Conservation (phyloP, 768 basidiomycete species). For the Fomitopsis serialis region DNA sequence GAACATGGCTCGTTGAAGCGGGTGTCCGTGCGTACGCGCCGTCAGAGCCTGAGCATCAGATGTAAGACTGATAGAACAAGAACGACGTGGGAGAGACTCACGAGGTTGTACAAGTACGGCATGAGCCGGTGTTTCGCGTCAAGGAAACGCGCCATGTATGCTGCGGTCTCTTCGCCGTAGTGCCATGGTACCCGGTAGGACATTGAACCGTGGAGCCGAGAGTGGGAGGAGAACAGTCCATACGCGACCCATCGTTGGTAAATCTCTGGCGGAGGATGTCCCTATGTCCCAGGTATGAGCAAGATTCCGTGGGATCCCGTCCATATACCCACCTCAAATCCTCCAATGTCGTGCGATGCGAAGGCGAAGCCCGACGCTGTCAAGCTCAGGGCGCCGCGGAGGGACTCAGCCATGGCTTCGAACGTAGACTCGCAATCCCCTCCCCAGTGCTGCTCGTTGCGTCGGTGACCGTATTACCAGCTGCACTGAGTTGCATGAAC, state of each 20-base stretch:
- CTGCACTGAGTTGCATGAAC: too few species aligned
- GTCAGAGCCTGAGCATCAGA: constrained; percentile 39
- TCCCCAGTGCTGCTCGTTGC: constrained; percentile 50
- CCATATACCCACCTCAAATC: constrained; percentile 50
- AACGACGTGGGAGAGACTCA: constrained; percentile 21
- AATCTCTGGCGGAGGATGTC: constrained; percentile 60
- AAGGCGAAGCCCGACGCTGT: constrained; percentile 67
- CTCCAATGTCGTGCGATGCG: constrained; percentile 73
- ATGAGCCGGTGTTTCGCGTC: constrained; percentile 65
- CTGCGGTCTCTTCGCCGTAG: constrained; percentile 65
- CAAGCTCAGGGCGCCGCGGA: constrained; percentile 62
- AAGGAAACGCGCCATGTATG: constrained; percentile 55
- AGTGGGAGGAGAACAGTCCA: constrained; percentile 72
- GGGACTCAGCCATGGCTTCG: constrained; percentile 74
- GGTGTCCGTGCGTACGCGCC: constrained; percentile 46
- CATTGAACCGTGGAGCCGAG: constrained; percentile 64
- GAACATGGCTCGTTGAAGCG: constrained; percentile 62
- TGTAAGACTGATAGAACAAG: background rate
- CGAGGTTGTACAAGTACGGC: constrained; percentile 64
- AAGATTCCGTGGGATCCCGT: background rate
- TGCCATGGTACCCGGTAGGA: constrained; percentile 79
- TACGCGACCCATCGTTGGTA: constrained; percentile 77
- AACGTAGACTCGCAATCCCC: constrained; percentile 75
- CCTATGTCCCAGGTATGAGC: constrained; percentile 28
- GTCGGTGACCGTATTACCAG: too few species aligned